Base-by-base conservation (phyloP, 106 monocot species). In the Iris macrosiphon region DNA sequence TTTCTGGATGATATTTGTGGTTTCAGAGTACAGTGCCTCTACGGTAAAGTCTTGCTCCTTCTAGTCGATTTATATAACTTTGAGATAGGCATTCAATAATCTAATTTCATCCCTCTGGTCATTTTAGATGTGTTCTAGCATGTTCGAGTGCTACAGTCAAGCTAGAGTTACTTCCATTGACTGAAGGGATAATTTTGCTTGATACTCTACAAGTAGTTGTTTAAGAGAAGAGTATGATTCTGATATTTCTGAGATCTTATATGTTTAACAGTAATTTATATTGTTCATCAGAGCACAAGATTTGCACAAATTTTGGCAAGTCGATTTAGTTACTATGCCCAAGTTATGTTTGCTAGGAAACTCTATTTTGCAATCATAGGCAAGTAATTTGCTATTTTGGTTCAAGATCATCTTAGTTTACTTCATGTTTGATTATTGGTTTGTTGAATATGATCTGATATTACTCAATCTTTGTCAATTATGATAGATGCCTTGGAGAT, bases 101-200 rank as follows among this genome's bases (percentile, higher is more conserved):
- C 29, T 51, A 4, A 40, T 53, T 57, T 27, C n/a, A 34, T 55
- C 2, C 33, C 26, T 45, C 23, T 51, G 20, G 46, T 60, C 0
- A 60, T 49, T 15, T 42, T 62, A 95, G 96, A 57, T 83, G 82
- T 75, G 72, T 96, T 33, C 90, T 86, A 45, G 76, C 86, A 48
- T 86, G 49, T 64, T 96, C 89, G 30, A 96, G 90, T 65, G 61
- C 90, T 11, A 83, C 82, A 22, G 89, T 75, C 54, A 96, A 90
- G 63, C 80, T 96, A 25, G 90, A 96, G 72, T 58, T 96, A 60
- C 89, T 96, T 66, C 96, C 96, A 7, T 78, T 96, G 37, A 96
- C 86, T n/a, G 83, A 89, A 68, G 96, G 96, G 45, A 87, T 90
- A 31, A 90, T 96, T 67, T 78, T 83, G 21, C 75, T 96, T 20